These are phyloP conservation scores for Podila epigama DNA, from an alignment of 192 early-diverging fungal genomes.

Conservation along the genomic window DNA sequence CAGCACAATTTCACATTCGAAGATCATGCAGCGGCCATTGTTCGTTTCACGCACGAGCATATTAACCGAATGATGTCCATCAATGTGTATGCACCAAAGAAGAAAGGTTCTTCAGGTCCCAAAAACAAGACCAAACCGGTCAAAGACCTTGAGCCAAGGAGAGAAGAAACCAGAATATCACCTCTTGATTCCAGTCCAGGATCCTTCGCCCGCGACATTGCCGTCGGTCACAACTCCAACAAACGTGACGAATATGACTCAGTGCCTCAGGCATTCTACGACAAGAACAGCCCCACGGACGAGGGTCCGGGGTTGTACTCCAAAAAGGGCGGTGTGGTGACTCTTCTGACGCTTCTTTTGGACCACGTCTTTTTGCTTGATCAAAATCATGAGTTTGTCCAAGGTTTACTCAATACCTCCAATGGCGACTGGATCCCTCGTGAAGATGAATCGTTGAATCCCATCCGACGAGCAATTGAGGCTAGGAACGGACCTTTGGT, in stretches of 20 bases:
- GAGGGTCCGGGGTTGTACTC: neutral
- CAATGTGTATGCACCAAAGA: slow-evolving; percentile 4
- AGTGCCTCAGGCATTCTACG: neutral
- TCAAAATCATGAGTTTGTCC: slow-evolving; percentile 32
- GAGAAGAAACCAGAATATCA: too few relatives aligned
- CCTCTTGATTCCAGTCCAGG: neutral
- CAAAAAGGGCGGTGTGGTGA: slow-evolving; percentile 13
- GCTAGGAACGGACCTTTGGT: slow-evolving; percentile 23
- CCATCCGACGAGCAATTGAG: slow-evolving; percentile 39
- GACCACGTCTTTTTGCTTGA: slow-evolving; percentile 20
- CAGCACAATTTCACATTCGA: slow-evolving; percentile 32
- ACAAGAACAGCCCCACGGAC: neutral
- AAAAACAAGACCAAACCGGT: neutral
- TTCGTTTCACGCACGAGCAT: slow-evolving; percentile 41
- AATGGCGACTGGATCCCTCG: slow-evolving; percentile 49
- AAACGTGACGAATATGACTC: neutral
- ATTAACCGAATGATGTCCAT: slow-evolving; percentile 47
- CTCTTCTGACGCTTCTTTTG: slow-evolving; percentile 25
- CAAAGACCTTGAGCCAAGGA: too few relatives aligned
- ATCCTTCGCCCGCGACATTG: neutral
- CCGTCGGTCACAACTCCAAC: neutral
- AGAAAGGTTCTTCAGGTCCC: neutral
- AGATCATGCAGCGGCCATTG: slow-evolving; percentile 36
- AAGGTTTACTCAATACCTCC: slow-evolving; percentile 20
- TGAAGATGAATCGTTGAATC: slow-evolving; percentile 26